Conservation (phyloP, 2,329 filamentous ascomycete genomes). For the Nemania sp. region DNA sequence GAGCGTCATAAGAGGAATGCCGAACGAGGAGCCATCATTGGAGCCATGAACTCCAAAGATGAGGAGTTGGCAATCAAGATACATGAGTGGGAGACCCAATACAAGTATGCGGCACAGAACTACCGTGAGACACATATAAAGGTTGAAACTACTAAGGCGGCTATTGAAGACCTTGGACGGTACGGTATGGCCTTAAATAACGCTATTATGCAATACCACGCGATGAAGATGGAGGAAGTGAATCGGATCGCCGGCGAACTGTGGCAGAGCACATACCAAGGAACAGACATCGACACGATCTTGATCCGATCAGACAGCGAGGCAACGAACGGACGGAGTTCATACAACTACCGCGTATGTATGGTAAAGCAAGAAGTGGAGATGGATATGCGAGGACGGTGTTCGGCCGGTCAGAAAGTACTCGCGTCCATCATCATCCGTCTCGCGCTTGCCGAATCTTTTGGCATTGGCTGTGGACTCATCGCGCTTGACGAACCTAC, state of each 20-base stretch:
- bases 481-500: slow-evolving; percentile 98
- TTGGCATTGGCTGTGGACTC: slow-evolving; percentile 93
- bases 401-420: slow-evolving; percentile 96
- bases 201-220: slow-evolving; percentile 97
- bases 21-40: slow-evolving; percentile 79
- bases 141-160: slow-evolving; percentile 91
- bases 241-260: slow-evolving; percentile 94
- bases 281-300: slow-evolving; percentile 96
- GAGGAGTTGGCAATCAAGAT: slow-evolving; percentile 79
- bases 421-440: slow-evolving; percentile 98
- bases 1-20: slow-evolving; percentile 77
- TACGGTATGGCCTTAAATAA: slow-evolving; percentile 89
- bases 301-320: slow-evolving; percentile 94
- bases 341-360: slow-evolving; percentile 96
- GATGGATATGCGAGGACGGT: slow-evolving; percentile 99
- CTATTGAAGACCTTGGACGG: slow-evolving; percentile 87
- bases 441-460: slow-evolving; percentile 93
- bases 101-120: slow-evolving; percentile 81
- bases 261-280: slow-evolving; percentile 97
- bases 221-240: slow-evolving; percentile 97
- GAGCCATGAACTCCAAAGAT: slow-evolving; percentile 85
- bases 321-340: slow-evolving; percentile 76
- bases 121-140: slow-evolving; percentile 91
- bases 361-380: slow-evolving; percentile 98
- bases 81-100: slow-evolving; percentile 85